Conservation (phyloP, 257 asterid species). For the Anisodus tanguticus region DNA sequence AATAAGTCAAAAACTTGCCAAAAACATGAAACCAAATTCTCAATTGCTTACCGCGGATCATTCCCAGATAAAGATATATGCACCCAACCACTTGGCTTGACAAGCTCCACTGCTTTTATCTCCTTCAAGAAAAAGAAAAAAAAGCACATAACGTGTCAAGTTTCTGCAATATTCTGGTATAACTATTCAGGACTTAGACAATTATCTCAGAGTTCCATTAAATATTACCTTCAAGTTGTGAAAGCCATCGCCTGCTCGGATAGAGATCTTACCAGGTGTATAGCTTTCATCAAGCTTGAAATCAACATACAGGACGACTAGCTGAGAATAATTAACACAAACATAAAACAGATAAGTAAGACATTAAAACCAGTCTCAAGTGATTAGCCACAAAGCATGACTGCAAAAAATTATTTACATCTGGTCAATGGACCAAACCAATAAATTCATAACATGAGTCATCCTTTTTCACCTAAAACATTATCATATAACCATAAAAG, state of each 20-base stretch:
- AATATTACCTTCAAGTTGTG: slow-evolving; percentile 27
- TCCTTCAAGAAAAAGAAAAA: slow-evolving; percentile 53
- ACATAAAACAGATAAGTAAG: background rate
- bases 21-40: slow-evolving; percentile 22
- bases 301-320: slow-evolving; percentile 82
- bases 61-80: slow-evolving; percentile 81
- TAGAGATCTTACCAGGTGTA: slow-evolving; percentile 87
- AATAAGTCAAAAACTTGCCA: background rate
- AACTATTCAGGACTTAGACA: background rate
- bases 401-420: background rate
- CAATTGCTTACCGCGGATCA: slow-evolving; percentile 74
- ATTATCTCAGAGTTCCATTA: too few species aligned
- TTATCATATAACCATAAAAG: background rate
- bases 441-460: background rate
- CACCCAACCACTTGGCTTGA: slow-evolving; percentile 92
- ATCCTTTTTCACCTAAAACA: background rate
- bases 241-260: slow-evolving; percentile 96
- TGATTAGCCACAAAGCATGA: background rate
- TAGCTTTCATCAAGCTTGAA: slow-evolving; percentile 98
- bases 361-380: slow-evolving; percentile 5
- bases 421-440: background rate
- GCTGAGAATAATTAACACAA: slow-evolving; percentile 27
- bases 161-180: background rate
- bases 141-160: background rate
- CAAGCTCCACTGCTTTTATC: slow-evolving; percentile 84